phyloP scores from a whole-genome alignment of 2,329 filamentous ascomycete genomes.

The Didymella pomorum region DNA sequence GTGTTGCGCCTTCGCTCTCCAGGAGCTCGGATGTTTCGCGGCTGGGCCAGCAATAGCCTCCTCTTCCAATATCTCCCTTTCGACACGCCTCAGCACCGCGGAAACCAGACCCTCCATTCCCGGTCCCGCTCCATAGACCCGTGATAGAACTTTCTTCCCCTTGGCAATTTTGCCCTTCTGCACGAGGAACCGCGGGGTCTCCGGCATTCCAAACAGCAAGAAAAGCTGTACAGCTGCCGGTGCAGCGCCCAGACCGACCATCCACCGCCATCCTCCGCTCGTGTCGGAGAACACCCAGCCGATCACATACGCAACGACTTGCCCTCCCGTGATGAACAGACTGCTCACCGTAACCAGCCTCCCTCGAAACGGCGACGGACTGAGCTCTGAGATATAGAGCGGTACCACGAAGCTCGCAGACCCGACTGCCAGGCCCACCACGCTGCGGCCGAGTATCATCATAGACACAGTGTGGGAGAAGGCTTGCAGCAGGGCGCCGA shows the following conservation, averaged over 20 bases:
- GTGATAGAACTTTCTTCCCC: conserved; percentile 70
- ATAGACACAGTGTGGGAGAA: conserved; percentile 62
- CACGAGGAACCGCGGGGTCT: conserved; percentile 89
- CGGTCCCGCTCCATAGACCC: conserved; percentile 63
- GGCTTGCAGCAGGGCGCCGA: conserved; percentile 73
- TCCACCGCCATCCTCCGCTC: conserved; percentile 79
- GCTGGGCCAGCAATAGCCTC: conserved; percentile 54
- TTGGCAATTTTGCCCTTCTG: conserved; percentile 68
- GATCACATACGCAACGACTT: conserved; percentile 85
- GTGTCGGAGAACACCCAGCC: conserved; percentile 75
- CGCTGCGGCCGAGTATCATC: conserved; percentile 73
- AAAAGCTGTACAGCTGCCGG: conserved; percentile 76
- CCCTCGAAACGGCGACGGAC: conserved; percentile 78
- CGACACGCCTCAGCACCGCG: conserved; percentile 72
- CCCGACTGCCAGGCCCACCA: conserved; percentile 77
- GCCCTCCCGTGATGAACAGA: conserved; percentile 85
- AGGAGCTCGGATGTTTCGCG: conserved; percentile 39
- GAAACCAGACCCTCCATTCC: conserved; percentile 59
- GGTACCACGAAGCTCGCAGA: conserved; percentile 84
- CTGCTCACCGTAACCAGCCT: conserved; percentile 82
- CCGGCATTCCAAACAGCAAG: conserved; percentile 77
- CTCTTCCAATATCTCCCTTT: conserved; percentile 77
- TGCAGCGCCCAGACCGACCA: conserved; percentile 83
- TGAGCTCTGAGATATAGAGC: conserved; percentile 79
- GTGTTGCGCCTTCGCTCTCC: conserved; percentile 52